Percentiles rank a stretch among this genome's conserved stretches.
Evolutionary conservation across 1,284 basidiomycete species (phyloP).

Genomic region (Serendipita sp.): DNA sequence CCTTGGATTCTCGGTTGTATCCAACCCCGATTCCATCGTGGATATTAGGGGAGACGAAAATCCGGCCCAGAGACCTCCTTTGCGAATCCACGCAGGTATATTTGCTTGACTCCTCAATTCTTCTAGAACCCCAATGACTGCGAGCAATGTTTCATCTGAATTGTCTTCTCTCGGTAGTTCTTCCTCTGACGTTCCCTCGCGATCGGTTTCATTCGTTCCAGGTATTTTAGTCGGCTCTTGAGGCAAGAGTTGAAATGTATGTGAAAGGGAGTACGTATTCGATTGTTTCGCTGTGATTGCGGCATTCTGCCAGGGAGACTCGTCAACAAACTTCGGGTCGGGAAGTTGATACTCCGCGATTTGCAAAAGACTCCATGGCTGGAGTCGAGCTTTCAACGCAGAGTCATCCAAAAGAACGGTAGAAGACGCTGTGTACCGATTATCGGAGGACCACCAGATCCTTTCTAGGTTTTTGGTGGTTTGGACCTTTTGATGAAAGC

Average conservation of each 20-base stretch:
- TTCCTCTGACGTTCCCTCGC: constrained; percentile 2
- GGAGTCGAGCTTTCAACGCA: constrained; percentile 56
- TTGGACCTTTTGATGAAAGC: constrained; percentile 36
- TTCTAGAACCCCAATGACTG: constrained; percentile 60
- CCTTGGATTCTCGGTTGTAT: too few relatives aligned
- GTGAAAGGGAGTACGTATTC: background rate
- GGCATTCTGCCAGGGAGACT: constrained; percentile 31
- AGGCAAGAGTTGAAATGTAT: too few relatives aligned
- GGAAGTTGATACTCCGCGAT: constrained; percentile 48
- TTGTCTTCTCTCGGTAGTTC: constrained; percentile 11
- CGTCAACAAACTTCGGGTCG: constrained; percentile 9
- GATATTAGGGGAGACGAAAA: constrained; percentile 9
- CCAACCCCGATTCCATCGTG: background rate
- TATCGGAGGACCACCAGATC: constrained; percentile 36
- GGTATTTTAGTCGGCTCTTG: constrained; percentile 11
- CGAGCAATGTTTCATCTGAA: constrained; percentile 49
- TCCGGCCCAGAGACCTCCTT: constrained; percentile 36
- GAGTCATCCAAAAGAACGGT: constrained; percentile 77
- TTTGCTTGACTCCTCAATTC: constrained; percentile 42
- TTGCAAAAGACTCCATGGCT: constrained; percentile 70
- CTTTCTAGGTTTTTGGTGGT: constrained; percentile 67
- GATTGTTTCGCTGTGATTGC: constrained; percentile 16
- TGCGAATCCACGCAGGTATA: constrained; percentile 51
- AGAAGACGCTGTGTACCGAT: constrained; percentile 38
- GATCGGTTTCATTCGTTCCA: constrained; percentile 14